Conservation (phyloP, 106 monocot species). For the Dendrobium officinale region DNA sequence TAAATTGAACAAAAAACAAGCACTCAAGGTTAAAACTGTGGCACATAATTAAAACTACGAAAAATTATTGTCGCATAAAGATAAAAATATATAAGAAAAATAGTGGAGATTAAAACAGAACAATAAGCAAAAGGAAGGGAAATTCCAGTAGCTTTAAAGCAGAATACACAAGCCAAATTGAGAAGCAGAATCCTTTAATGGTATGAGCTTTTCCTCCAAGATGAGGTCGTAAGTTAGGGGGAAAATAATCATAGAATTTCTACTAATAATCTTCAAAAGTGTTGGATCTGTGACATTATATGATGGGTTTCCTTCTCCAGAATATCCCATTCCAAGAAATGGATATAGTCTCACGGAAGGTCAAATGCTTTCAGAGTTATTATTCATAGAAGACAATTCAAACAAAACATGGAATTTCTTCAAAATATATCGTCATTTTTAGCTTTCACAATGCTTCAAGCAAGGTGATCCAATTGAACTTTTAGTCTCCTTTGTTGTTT, state of each 20-base stretch:
- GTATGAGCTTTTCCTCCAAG: not conserved
- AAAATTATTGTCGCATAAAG: not conserved
- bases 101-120: not conserved
- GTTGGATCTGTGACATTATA: not conserved
- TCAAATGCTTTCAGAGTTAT: not conserved
- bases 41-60: not conserved
- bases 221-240: not conserved
- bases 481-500: too few relatives aligned
- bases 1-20: not conserved
- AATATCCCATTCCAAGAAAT: not conserved
- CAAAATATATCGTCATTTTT: too few relatives aligned
- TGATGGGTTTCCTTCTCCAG: not conserved
- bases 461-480: too few relatives aligned
- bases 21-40: not conserved
- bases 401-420: not conserved
- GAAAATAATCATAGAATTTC: not conserved
- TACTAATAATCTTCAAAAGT: not conserved
- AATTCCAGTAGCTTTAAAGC: not conserved
- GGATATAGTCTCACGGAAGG: not conserved
- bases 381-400: not conserved
- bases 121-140: not conserved
- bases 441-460: too few relatives aligned
- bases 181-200: conserved; percentile 6
- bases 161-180: not conserved
- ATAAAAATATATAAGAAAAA: not conserved